These are phyloP conservation scores for Tetrapisispora arboricola DNA, from an alignment of 805 yeast genomes.

Conservation along the genomic window DNA sequence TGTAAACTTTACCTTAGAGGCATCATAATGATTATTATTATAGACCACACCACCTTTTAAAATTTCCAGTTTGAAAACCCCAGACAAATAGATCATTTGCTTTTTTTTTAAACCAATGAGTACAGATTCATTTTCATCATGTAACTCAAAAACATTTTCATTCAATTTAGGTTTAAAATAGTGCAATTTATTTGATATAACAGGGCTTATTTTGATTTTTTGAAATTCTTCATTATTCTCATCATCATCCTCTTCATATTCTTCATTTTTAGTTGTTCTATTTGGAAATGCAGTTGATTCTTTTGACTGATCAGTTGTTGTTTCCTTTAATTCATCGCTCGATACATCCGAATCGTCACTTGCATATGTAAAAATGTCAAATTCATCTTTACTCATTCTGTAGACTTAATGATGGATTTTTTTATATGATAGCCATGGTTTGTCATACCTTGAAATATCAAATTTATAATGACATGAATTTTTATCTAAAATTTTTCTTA, in stretches of 20 bases:
- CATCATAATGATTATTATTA: conserved; percentile 25
- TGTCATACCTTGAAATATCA: too few relatives aligned
- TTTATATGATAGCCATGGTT: neutral
- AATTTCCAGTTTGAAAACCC: conserved; percentile 20
- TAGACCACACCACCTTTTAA: conserved; percentile 27
- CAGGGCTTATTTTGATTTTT: neutral
- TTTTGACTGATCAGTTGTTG: neutral
- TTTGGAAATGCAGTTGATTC: neutral
- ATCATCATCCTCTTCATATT: neutral
- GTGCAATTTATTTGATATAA: neutral
- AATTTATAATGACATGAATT: neutral
- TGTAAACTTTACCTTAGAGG: conserved; percentile 12
- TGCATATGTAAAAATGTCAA: neutral
- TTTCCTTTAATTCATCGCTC: neutral
- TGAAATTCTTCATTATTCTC: neutral
- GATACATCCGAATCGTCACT: neutral
- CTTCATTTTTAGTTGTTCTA: neutral
- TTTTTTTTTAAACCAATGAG: conserved; percentile 19
- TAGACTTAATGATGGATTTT: too few relatives aligned
- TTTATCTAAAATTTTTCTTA: too few relatives aligned
- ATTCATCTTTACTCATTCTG: neutral
- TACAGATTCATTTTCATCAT: conserved; percentile 6
- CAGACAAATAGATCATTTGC: conserved; percentile 19
- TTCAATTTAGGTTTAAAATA: conserved; percentile 9
- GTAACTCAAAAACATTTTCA: conserved; percentile 9